These are phyloP conservation scores for Rhodotorula paludigena DNA, from an alignment of 768 basidiomycete genomes.

Conservation along the genomic window DNA sequence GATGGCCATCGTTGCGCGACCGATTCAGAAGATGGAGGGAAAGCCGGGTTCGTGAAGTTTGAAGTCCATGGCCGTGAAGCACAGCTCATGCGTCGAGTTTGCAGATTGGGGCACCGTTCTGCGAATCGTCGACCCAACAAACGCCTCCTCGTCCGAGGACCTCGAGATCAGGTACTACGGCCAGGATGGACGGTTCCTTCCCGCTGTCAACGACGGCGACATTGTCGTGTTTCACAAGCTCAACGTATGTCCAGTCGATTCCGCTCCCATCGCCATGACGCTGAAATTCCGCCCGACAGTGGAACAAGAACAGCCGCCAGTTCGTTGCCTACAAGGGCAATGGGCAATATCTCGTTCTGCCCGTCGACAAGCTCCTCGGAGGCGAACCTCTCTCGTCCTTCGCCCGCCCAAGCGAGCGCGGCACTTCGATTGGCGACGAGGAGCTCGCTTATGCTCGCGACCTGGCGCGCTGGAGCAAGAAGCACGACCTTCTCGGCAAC, in stretches of 20 bases:
- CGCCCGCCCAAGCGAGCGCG: neutral
- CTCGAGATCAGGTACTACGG: neutral
- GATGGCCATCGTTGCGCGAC: neutral
- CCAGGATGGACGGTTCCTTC: neutral
- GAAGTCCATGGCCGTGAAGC: no score
- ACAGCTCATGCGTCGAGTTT: no score
- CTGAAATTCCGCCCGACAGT: neutral
- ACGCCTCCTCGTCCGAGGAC: no score
- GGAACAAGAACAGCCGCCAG: slow-evolving; percentile 2
- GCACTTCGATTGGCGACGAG: neutral
- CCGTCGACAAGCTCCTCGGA: neutral
- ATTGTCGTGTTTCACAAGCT: slow-evolving; percentile 10
- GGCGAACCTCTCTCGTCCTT: neutral
- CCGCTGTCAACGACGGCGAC: slow-evolving; percentile 9
- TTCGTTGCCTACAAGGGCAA: neutral
- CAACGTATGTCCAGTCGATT: slow-evolving; percentile 2
- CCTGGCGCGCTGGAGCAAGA: slow-evolving; percentile 11
- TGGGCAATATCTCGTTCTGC: slow-evolving; percentile 9
- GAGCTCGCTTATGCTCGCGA: slow-evolving; percentile 23
- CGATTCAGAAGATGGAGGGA: neutral
- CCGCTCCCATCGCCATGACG: rapidly evolving
- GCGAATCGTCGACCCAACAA: slow-evolving; percentile 19
- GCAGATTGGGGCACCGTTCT: neutral
- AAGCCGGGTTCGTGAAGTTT: neutral
- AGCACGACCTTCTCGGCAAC: slow-evolving; percentile 14